Conservation (phyloP, 768 basidiomycete species). For the Boletus pseudopeckii region DNA sequence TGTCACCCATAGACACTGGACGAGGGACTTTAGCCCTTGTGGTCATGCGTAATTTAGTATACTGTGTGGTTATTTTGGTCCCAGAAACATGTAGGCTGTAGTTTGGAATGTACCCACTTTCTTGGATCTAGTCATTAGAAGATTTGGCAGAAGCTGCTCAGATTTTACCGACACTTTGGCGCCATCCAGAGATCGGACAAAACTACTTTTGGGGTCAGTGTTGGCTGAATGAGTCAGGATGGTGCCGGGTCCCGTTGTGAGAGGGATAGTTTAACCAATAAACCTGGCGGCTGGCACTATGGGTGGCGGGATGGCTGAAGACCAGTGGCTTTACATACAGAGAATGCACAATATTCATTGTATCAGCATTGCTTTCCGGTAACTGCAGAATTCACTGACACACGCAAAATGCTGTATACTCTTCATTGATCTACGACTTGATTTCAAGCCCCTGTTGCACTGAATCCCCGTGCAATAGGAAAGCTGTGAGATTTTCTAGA, state of each 20-base stretch:
- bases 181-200: not conserved
- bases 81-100: not conserved
- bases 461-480: not conserved
- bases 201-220: not conserved
- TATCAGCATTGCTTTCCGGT: not conserved
- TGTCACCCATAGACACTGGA: not conserved
- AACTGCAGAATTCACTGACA: not conserved
- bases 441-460: not conserved
- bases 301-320: not conserved
- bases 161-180: not conserved
- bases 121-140: not conserved
- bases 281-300: not conserved
- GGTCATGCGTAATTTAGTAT: not conserved
- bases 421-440: not conserved
- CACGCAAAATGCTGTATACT: not conserved
- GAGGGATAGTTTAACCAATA: not conserved
- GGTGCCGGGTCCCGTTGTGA: not conserved
- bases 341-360: not conserved
- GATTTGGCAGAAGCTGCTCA: not conserved
- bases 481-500: not conserved
- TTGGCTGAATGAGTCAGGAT: not conserved
- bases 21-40: not conserved
- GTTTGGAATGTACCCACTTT: constrained; percentile 2
- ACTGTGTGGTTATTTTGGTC: not conserved
- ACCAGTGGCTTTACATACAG: not conserved